phyloP scores from a whole-genome alignment of 345 rosid species.

The Dimocarpus longan region DNA sequence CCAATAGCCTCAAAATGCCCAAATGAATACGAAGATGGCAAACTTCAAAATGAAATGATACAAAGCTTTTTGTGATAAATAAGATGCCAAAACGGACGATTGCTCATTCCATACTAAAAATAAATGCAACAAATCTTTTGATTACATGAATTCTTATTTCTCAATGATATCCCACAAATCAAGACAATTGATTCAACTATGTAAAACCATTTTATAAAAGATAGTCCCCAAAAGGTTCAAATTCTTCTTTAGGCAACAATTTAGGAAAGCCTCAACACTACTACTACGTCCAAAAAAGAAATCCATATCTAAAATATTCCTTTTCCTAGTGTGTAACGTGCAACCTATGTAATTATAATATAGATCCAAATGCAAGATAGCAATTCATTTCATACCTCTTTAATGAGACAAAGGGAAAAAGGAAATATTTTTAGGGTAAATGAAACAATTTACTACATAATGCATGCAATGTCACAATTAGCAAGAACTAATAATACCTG shows the following conservation, averaged over 20 bases:
- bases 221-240: not conserved
- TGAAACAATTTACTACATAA: not conserved
- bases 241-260: not conserved
- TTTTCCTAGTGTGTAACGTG: not conserved
- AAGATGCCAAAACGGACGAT: not conserved
- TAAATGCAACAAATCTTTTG: not conserved
- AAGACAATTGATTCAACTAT: not conserved
- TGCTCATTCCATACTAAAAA: not conserved
- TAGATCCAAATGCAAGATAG: not conserved
- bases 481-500: constrained; percentile 53
- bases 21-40: not conserved
- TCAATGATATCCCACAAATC: not conserved
- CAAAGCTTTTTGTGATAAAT: not conserved
- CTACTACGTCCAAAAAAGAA: not conserved
- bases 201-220: not conserved
- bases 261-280: not conserved
- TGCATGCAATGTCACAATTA: not conserved
- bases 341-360: not conserved
- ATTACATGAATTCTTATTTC: not conserved
- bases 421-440: not conserved
- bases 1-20: not conserved
- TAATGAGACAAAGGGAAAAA: not conserved
- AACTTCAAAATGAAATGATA: not conserved
- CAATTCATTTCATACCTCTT: not conserved
- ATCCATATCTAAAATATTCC: not conserved